Evolutionary conservation across 805 yeast species (phyloP), one percentile per base, ranked within the genome.

Genomic region (Sungouiozyma ichnusensis): DNA sequence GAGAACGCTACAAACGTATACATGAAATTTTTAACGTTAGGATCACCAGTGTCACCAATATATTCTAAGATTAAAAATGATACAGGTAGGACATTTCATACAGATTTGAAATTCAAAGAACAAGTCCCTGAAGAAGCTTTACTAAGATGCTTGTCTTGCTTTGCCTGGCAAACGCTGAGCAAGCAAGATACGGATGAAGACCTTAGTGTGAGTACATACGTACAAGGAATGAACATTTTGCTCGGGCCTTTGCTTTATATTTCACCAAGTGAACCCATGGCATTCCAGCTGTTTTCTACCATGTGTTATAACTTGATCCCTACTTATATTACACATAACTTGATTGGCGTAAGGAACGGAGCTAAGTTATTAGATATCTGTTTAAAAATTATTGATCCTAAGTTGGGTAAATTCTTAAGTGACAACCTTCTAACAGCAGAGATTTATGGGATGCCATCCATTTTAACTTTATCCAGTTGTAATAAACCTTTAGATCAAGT

Each of bases 151-250:
- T 67, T 87, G 19, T 81, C 84, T 27, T 78, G 83, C n/a, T 73
- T 77, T 54, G 94, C 94, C 2, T 62, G 76, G 58, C 61, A 72
- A 36, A 55, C 56, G 13, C 48, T 52, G 20, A 55, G 52, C 29
- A 16, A 38, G 14, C 43, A 44, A 3, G 38, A 32, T 13, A 44
- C 38, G 29, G 33, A 37, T 3, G 29, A 40, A 14, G 43, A 36
- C 19, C 36, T 19, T 18, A 24, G 33, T 13, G 49, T 55, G 20
- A 51, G 58, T 39, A 50, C 68, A 0, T 85, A 85, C 55, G 95
- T 87, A n/a, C 96, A 87, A 57, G 96, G 96, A 2, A 77, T 88
- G 81, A 87, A 87, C 57, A 86, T 87, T 0, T 60, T 87, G 17
- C 72, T 82, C 18, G 96, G 95, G 0, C 95, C 96, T 1, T 74